Evolutionary conservation across 2,329 filamentous ascomycete genomes (phyloP), one percentile per base, ranked within the genome.

Genomic region (Ceratocystis harringtonii): DNA sequence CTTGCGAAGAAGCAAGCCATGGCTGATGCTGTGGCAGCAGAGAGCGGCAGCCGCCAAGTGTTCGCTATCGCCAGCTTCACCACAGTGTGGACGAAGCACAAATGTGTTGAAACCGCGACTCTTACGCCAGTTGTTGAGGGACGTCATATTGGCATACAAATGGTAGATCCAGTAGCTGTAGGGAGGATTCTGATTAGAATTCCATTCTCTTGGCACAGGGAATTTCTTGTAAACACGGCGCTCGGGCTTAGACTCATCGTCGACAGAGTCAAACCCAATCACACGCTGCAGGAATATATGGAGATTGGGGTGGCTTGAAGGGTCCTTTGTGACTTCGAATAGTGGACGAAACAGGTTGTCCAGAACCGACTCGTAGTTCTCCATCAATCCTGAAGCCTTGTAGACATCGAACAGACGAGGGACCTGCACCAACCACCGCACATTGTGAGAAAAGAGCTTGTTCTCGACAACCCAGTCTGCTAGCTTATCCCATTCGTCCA

Each of bases 121-220:
- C 72, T 90, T 92, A 55, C 94, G 85, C 88, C 89, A 96, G 67
- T 87, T 83, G 73, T 99, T 99, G 70, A 99, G 81, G 8, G 92
- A 96, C 0, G 88, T 83, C 75, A 96, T 90, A 74, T 99, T 99
- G 69, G 94, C 86, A 72, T 94, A 97, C 64, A 97, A 81, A 72
- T 96, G 95, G 76, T 99, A 99, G 72, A 97, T 89, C 94, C 94
- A 99, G 77, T 99, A 99, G 73, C 89, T 96, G 77, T 99, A 99
- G 0, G 94, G 94, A 15, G 94, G 94, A 72, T 99, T 99, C 75
- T 97, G 92, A 71, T 89, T 91, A 0, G 90, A 91, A 69, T 86
- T 83, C 94, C 94, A 99, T 64, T 85, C 85, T 68, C 85, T 88
- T 3, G 94, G 92, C 25, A 94, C 86, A 0, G 94, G 94, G 70